These are phyloP conservation scores for Penicillium sp. DNA, from an alignment of 2,329 filamentous ascomycete species.

Conservation along the genomic window DNA sequence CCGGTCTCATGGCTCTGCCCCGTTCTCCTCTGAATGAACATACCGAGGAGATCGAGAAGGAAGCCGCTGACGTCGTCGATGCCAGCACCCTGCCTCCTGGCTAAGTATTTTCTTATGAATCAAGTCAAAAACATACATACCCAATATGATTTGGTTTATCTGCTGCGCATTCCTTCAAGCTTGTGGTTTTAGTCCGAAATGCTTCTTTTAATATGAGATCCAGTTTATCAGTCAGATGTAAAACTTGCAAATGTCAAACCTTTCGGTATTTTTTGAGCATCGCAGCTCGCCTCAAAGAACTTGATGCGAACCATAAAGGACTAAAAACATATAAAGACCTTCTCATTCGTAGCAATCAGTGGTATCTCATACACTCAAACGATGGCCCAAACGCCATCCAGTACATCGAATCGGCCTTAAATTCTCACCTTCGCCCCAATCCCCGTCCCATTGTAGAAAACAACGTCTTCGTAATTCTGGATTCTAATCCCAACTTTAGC, in stretches of 20 bases:
- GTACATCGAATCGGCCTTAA: constrained; percentile 1
- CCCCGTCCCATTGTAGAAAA: constrained; percentile 69
- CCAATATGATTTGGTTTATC: constrained; percentile 20
- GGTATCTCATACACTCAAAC: not conserved
- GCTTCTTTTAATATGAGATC: not conserved
- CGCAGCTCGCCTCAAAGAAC: not conserved
- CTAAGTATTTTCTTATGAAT: constrained; percentile 46
- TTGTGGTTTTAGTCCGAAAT: constrained; percentile 2
- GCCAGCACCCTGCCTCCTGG: constrained; percentile 90
- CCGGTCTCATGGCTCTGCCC: constrained; percentile 93
- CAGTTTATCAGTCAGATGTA: not conserved
- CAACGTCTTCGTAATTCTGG: constrained; percentile 68
- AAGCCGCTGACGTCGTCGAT: constrained; percentile 92
- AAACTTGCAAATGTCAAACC: not conserved
- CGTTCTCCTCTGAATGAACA: constrained; percentile 80
- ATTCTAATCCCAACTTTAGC: constrained; percentile 74
- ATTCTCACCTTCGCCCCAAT: constrained; percentile 64
- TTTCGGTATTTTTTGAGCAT: not conserved
- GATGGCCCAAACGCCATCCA: not conserved
- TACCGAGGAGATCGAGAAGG: constrained; percentile 73
- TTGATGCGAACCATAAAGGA: not conserved
- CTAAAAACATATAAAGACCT: not conserved
- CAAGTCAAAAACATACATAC: constrained; percentile 25
- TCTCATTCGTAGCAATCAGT: not conserved
- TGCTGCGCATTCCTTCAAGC: constrained; percentile 11